Conservation (phyloP, 495 filamentous ascomycete genomes). For the Aspergillus sclerotiicarbonarius region DNA sequence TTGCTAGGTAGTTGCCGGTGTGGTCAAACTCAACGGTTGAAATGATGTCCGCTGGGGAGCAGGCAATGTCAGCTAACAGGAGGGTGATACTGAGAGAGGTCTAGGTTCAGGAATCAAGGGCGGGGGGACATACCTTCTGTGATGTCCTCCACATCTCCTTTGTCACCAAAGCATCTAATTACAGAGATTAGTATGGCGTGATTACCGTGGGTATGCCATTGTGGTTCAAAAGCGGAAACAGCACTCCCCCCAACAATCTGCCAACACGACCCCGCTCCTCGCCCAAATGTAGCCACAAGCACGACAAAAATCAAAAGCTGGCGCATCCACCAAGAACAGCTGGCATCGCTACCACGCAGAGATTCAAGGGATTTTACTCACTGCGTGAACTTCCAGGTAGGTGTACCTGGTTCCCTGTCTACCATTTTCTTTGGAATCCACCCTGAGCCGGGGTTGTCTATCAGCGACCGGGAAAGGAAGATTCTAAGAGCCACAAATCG, state of each 20-base stretch:
- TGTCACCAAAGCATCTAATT: slow-evolving; percentile 95
- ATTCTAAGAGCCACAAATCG: slow-evolving; percentile 10
- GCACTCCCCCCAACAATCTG: background rate
- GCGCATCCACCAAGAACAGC: background rate
- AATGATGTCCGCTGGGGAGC: slow-evolving; percentile 84
- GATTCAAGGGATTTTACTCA: slow-evolving; percentile 54
- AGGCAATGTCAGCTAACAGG: slow-evolving; percentile 10
- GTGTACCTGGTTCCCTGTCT: slow-evolving; percentile 87
- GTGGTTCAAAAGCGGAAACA: background rate
- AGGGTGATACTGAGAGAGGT: background rate
- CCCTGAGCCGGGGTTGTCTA: slow-evolving; percentile 25
- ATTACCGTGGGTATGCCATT: background rate
- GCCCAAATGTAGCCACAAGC: background rate
- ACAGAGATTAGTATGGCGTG: slow-evolving; percentile 11
- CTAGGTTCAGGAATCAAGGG: background rate
- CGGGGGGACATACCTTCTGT: slow-evolving; percentile 76
- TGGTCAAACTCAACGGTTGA: slow-evolving; percentile 99
- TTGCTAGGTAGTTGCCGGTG: slow-evolving; percentile 96
- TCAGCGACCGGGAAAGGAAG: slow-evolving; percentile 8
- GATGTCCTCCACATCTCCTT: slow-evolving; percentile 99
- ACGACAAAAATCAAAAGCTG: background rate
- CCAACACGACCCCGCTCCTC: background rate
- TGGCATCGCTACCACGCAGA: slow-evolving; percentile 9
- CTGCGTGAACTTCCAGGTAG: slow-evolving; percentile 99
- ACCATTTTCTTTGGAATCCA: slow-evolving; percentile 73